phyloP scores from a whole-genome alignment of 2,329 filamentous ascomycete genomes.

The Alternaria infectoria region DNA sequence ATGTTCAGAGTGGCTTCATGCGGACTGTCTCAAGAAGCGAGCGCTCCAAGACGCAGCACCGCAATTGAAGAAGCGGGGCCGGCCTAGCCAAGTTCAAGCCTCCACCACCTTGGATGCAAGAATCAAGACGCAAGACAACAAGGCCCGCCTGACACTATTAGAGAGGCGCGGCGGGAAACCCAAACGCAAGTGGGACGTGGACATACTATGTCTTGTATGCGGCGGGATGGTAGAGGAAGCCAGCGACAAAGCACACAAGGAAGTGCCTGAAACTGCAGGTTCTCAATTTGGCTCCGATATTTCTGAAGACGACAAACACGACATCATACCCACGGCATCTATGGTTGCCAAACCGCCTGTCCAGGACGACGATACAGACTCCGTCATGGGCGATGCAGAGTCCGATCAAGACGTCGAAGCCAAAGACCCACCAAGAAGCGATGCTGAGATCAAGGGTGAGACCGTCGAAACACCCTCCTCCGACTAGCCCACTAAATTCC shows the following conservation, averaged over 20 bases:
- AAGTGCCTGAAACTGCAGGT: background rate
- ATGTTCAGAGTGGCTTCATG: slow-evolving; percentile 54
- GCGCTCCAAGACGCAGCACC: slow-evolving; percentile 17
- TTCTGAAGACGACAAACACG: background rate
- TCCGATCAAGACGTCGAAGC: background rate
- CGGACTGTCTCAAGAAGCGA: slow-evolving; percentile 42
- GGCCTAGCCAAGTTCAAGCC: background rate
- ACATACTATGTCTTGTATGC: slow-evolving; percentile 29
- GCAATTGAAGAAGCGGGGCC: slow-evolving; percentile 4
- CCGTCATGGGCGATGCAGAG: background rate
- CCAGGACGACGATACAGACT: background rate
- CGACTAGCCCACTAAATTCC: slow-evolving; percentile 9
- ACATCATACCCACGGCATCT: background rate
- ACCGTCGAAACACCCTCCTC: slow-evolving; percentile 1
- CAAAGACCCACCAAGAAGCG: background rate
- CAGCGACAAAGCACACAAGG: slow-evolving; percentile 1
- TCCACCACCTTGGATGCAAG: slow-evolving; percentile 7
- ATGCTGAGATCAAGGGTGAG: slow-evolving; percentile 13
- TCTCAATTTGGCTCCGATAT: background rate
- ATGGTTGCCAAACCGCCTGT: background rate
- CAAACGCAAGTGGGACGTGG: slow-evolving; percentile 16
- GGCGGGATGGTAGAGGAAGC: slow-evolving; percentile 20
- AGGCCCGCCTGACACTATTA: slow-evolving; percentile 23
- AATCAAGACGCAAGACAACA: slow-evolving; percentile 5
- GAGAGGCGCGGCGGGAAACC: slow-evolving; percentile 15